Conservation (phyloP, 257 asterid genomes). For the Cordia subcordata region DNA sequence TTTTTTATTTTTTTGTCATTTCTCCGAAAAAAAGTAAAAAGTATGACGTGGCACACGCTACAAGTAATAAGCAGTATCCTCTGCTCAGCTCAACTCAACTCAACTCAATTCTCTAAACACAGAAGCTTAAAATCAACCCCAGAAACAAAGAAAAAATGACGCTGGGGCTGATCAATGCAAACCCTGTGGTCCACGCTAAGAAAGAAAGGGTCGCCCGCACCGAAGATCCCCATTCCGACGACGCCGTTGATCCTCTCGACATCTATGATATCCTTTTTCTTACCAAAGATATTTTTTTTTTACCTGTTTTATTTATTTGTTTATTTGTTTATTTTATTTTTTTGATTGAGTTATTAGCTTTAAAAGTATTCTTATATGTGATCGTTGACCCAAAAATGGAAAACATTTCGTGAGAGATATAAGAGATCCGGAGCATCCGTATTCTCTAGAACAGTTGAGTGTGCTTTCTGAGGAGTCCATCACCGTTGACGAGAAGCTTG, state of each 20-base stretch:
- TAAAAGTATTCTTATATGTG: constrained; percentile 9
- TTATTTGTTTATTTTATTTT: constrained; percentile 1
- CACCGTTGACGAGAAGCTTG: constrained; percentile 78
- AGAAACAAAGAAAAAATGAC: constrained; percentile 44
- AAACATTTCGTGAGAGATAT: constrained; percentile 77
- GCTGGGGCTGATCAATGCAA: constrained; percentile 86
- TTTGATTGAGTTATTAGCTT: background rate
- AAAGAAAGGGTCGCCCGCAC: constrained; percentile 60
- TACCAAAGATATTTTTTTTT: no score
- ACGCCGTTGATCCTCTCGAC: constrained; percentile 82
- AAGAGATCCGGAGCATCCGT: constrained; percentile 97
- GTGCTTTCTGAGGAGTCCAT: constrained; percentile 86
- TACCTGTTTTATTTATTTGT: no score
- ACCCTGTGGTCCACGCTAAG: constrained; percentile 89
- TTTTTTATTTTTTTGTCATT: no score
- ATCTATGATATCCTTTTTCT: constrained; percentile 78
- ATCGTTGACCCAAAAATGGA: constrained; percentile 50
- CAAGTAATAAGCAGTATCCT: background rate
- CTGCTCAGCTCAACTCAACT: background rate
- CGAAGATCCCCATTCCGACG: constrained; percentile 47
- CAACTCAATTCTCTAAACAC: background rate
- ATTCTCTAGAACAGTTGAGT: constrained; percentile 87
- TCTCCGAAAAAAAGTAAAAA: no score
- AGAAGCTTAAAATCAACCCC: no score
- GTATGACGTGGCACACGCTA: background rate